These are phyloP conservation scores for Elaeagnus macrophylla DNA, from an alignment of 306 rosid species.

Conservation along the genomic window DNA sequence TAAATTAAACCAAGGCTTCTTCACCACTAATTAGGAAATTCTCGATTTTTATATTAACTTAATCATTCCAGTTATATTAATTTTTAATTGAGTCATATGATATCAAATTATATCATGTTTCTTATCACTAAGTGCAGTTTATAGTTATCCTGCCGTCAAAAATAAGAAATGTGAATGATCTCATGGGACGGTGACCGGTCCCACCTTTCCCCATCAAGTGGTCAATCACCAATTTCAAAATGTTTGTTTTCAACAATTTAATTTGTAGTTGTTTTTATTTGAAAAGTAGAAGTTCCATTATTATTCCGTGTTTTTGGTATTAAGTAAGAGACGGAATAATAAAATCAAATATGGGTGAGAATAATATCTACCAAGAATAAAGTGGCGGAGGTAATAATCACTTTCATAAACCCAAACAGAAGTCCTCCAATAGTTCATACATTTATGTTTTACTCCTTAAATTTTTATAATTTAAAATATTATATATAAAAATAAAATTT, in stretches of 20 bases:
- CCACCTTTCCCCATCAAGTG: slow-evolving; percentile 18
- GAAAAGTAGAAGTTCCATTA: no score
- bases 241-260: background rate
- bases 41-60: background rate
- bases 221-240: background rate
- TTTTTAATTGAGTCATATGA: slow-evolving; percentile 3
- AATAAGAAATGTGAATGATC: slow-evolving; percentile 29
- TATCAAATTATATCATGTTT: slow-evolving; percentile 13
- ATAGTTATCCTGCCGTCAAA: slow-evolving; percentile 40
- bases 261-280: slow-evolving; percentile 11
- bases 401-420: no score
- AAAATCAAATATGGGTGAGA: no score
- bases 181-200: slow-evolving; percentile 37
- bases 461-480: no score
- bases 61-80: background rate
- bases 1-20: background rate
- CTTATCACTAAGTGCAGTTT: slow-evolving; percentile 9
- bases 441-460: no score
- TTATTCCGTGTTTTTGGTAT: no score
- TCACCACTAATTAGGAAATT: background rate
- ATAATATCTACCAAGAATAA: no score
- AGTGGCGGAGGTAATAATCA: no score
- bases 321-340: no score
- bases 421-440: no score
- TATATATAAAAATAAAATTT: no score